phyloP scores from a whole-genome alignment of 306 rosid genomes.

The Castanea crenata region DNA sequence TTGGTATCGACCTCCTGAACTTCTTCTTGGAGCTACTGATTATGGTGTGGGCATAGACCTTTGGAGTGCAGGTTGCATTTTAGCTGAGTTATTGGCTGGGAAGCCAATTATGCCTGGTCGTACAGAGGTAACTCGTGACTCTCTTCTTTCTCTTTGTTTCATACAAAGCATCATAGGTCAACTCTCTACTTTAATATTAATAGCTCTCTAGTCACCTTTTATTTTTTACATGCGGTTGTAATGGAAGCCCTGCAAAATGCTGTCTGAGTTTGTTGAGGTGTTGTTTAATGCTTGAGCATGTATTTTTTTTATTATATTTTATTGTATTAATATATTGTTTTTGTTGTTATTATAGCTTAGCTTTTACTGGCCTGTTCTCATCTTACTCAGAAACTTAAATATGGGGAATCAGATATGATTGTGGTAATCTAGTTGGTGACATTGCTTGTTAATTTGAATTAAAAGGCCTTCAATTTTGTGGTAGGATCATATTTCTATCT shows the following conservation, averaged over 20 bases:
- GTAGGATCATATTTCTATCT: neutral
- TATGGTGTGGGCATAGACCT: slow-evolving; percentile 85
- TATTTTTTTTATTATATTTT: neutral
- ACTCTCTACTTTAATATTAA: neutral
- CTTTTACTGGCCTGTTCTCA: neutral
- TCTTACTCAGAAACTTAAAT: neutral
- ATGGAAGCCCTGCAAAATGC: neutral
- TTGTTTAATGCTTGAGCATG: neutral
- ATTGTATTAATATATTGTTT: neutral
- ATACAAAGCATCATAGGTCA: slow-evolving; percentile 11
- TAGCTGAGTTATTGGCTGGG: slow-evolving; percentile 91
- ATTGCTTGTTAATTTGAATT: neutral
- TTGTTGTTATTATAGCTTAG: neutral
- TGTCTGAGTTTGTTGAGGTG: neutral
- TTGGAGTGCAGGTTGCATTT: slow-evolving; percentile 97
- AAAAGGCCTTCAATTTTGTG: neutral
- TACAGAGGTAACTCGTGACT: slow-evolving; percentile 67
- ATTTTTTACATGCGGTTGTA: neutral
- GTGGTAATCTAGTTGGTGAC: neutral
- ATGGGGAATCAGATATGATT: neutral
- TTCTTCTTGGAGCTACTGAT: slow-evolving; percentile 92
- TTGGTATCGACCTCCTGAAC: slow-evolving; percentile 97
- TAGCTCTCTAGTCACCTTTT: neutral
- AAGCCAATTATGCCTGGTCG: slow-evolving; percentile 99
- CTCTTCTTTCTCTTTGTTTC: slow-evolving; percentile 17